These are phyloP conservation scores for Vigna radiata DNA, from an alignment of 306 rosid species.

Conservation along the genomic window DNA sequence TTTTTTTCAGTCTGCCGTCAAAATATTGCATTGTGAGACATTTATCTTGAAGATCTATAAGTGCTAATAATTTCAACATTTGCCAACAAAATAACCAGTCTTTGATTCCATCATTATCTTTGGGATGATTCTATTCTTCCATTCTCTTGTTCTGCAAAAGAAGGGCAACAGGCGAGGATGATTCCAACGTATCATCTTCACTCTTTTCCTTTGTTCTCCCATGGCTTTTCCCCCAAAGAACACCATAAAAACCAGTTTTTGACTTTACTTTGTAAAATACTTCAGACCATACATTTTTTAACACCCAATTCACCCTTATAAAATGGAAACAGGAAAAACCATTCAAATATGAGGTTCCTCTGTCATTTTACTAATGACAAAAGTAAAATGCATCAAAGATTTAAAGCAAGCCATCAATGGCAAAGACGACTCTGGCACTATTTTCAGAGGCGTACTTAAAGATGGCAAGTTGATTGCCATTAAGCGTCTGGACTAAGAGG, in stretches of 20 bases:
- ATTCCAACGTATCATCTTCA: not conserved
- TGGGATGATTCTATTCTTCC: not conserved
- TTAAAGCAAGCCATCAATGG: constrained; percentile 75
- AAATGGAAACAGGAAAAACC: too few species aligned
- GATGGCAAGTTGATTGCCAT: constrained; percentile 80
- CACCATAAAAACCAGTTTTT: constrained; percentile 40
- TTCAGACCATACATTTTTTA: too few species aligned
- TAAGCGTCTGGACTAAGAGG: constrained; percentile 65
- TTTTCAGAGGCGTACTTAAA: constrained; percentile 72
- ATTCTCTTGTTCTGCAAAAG: constrained; percentile 28
- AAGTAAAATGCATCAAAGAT: constrained; percentile 50
- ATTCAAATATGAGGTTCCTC: too few species aligned
- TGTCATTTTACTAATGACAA: too few species aligned
- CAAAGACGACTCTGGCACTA: constrained; percentile 94
- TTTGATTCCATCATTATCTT: not conserved
- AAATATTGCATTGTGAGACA: not conserved
- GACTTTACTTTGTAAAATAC: too few species aligned
- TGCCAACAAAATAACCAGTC: not conserved
- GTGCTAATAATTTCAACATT: not conserved
- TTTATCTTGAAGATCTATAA: not conserved
- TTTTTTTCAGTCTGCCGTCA: not conserved
- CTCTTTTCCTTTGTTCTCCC: constrained; percentile 7
- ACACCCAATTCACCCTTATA: too few species aligned
- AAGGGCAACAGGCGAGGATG: constrained; percentile 26
- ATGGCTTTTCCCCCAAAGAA: constrained; percentile 47